Evolutionary conservation across 2,329 filamentous ascomycete species (phyloP).

Genomic region (Truncatella angustata): DNA sequence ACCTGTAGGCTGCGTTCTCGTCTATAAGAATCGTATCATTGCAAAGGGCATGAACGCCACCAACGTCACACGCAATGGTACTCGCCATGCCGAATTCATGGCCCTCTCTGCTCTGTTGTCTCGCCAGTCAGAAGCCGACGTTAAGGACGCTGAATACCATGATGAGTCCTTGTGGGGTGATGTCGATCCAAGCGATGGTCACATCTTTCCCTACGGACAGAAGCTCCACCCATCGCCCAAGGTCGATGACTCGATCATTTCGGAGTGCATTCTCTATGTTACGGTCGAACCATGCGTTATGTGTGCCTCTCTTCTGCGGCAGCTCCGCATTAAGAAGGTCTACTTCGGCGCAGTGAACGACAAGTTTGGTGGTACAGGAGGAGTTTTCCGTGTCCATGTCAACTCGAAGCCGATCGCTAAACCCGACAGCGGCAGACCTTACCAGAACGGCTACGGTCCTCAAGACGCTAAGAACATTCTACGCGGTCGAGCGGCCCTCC

Average conservation of each 20-base stretch:
- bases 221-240: constrained; percentile 53
- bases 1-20: constrained; percentile 93
- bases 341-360: constrained; percentile 97
- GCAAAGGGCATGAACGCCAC: constrained; percentile 96
- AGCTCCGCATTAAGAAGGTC: constrained; percentile 83
- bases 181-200: constrained; percentile 52
- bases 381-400: constrained; percentile 82
- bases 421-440: constrained; percentile 22
- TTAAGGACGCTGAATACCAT: constrained; percentile 21
- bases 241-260: constrained; percentile 67
- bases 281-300: constrained; percentile 99
- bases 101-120: constrained; percentile 64
- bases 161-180: constrained; percentile 46
- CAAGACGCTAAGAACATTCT: constrained; percentile 22
- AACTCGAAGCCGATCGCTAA: constrained; percentile 45
- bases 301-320: constrained; percentile 90
- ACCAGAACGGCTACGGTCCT: constrained; percentile 30
- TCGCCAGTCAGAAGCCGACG: constrained; percentile 30
- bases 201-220: constrained; percentile 61
- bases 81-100: constrained; percentile 92
- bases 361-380: constrained; percentile 93
- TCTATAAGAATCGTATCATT: constrained; percentile 75
- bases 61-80: constrained; percentile 86
- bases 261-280: constrained; percentile 79
- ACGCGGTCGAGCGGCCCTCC: constrained; percentile 39